phyloP scores from a whole-genome alignment of 1,139 yeast genomes.

The Hansenula anomala region DNA sequence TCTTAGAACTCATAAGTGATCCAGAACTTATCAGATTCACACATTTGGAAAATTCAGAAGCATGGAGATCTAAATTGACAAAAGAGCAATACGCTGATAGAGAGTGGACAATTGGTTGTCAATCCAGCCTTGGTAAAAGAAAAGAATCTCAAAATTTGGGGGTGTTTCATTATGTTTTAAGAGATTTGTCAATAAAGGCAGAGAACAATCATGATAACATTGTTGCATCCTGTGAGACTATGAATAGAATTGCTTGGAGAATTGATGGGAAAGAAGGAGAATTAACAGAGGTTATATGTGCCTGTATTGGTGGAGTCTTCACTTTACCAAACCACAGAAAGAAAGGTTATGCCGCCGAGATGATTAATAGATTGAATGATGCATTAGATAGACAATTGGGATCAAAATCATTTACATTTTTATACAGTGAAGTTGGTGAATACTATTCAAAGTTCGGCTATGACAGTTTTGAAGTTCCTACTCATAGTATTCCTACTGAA shows the following conservation, averaged over 20 bases:
- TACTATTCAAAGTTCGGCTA: slow-evolving; percentile 60
- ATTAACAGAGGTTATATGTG: slow-evolving; percentile 34
- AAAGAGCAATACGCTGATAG: slow-evolving; percentile 45
- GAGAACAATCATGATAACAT: slow-evolving; percentile 26
- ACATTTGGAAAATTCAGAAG: slow-evolving; percentile 42
- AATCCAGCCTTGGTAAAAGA: slow-evolving; percentile 21
- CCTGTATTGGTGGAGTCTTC: slow-evolving; percentile 63
- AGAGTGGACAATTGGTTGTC: slow-evolving; percentile 38
- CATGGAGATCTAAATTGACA: slow-evolving; percentile 51
- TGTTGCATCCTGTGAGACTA: slow-evolving; percentile 42
- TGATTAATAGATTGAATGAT: slow-evolving; percentile 40
- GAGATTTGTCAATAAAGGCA: slow-evolving; percentile 23
- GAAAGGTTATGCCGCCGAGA: slow-evolving; percentile 56
- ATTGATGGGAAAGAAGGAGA: slow-evolving; percentile 19
- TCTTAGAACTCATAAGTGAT: slow-evolving; percentile 22
- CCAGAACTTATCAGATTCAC: slow-evolving; percentile 38
- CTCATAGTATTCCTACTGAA: slow-evolving; percentile 20
- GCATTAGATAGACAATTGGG: slow-evolving; percentile 31
- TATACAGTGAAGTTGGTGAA: slow-evolving; percentile 70
- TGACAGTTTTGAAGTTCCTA: slow-evolving; percentile 42
- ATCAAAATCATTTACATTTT: slow-evolving; percentile 12
- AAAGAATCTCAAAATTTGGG: slow-evolving; percentile 25
- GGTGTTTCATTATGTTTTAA: slow-evolving; percentile 29
- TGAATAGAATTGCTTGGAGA: slow-evolving; percentile 37
- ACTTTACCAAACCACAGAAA: slow-evolving; percentile 55